Conservation (phyloP, 805 yeast species). For the Zygosaccharomyces bailii region DNA sequence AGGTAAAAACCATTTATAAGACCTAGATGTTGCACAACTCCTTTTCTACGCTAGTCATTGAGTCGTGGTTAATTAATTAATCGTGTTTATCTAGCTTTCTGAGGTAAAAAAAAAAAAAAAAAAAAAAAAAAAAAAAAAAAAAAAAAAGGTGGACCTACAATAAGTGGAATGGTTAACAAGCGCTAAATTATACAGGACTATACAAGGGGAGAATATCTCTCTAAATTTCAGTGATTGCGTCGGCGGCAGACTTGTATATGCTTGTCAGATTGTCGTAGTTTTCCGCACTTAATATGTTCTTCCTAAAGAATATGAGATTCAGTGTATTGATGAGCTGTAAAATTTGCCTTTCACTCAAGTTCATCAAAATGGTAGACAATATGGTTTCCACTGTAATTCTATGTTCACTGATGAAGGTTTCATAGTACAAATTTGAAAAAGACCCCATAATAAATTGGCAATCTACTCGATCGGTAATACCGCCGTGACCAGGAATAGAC, state of each 20-base stretch:
- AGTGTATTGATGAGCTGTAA: slow-evolving; percentile 58
- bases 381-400: slow-evolving; percentile 71
- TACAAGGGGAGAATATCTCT: background rate
- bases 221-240: slow-evolving; percentile 7
- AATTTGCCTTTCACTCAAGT: slow-evolving; percentile 63
- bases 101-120: background rate
- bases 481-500: slow-evolving; percentile 98
- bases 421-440: slow-evolving; percentile 86
- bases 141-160: background rate
- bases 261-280: slow-evolving; percentile 35
- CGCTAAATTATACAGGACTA: slow-evolving; percentile 1
- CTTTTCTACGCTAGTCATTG: background rate
- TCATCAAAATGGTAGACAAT: slow-evolving; percentile 70
- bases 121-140: slow-evolving; percentile 1
- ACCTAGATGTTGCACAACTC: background rate
- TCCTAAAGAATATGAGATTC: slow-evolving; percentile 35
- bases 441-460: slow-evolving; percentile 98
- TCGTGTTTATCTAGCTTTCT: background rate
- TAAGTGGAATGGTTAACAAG: background rate
- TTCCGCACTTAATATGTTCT: slow-evolving; percentile 40
- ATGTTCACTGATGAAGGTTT: slow-evolving; percentile 78
- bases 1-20: slow-evolving; percentile 11
- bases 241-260: slow-evolving; percentile 27
- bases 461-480: slow-evolving; percentile 95
- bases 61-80: background rate